Conservation (phyloP, 305 asterid genomes). For the Galium porrigens region DNA sequence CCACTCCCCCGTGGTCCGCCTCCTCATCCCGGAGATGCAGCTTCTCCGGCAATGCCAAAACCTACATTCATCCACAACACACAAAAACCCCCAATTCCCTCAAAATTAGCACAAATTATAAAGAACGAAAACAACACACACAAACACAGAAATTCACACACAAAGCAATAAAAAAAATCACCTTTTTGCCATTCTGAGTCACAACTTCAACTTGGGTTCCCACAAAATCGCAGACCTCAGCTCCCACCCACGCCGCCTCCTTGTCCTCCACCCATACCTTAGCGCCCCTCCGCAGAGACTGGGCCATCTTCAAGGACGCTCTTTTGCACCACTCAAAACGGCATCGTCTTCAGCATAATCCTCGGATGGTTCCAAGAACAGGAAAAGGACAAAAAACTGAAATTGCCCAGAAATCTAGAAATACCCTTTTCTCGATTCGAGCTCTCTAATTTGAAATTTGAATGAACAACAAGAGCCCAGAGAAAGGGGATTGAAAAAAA, state of each 20-base stretch:
- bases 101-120: neutral
- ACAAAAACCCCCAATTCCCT: conserved; percentile 5
- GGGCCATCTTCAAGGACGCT: conserved; percentile 32
- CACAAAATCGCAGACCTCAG: conserved; percentile 47
- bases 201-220: conserved; percentile 64
- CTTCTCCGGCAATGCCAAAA: conserved; percentile 48
- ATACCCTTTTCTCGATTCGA: neutral
- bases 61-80: conserved; percentile 22
- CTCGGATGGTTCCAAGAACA: neutral
- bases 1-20: conserved; percentile 88
- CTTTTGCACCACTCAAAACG: neutral
- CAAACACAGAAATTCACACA: neutral
- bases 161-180: conserved; percentile 11
- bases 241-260: conserved; percentile 57
- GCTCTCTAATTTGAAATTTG: conserved; percentile 14
- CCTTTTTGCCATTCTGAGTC: conserved; percentile 60
- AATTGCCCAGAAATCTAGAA: conserved; percentile 5
- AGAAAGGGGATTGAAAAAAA: neutral
- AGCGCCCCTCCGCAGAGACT: conserved; percentile 52
- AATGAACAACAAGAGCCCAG: conserved; percentile 23
- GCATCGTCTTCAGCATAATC: conserved; percentile 8
- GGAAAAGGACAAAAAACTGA: conserved; percentile 13
- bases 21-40: conserved; percentile 69
- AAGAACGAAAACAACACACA: neutral
- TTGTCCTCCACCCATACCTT: conserved; percentile 80